Percentiles rank a stretch among this genome's conserved stretches.
Evolutionary conservation across 1,284 basidiomycete genomes (phyloP).

Genomic region (Thecaphora frezii): DNA sequence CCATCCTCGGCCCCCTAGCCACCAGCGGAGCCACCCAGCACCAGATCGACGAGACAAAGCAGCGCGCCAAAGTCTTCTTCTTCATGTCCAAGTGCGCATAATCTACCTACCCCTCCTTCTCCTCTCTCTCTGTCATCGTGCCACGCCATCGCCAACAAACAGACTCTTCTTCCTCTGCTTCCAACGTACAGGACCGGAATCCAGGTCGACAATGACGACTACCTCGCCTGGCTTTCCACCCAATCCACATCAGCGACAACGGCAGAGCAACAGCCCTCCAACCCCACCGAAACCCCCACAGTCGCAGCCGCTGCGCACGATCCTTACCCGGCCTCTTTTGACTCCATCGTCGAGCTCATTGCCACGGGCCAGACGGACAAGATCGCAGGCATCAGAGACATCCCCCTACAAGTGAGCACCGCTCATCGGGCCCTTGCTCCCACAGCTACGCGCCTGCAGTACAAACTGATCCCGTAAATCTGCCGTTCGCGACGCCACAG

Average conservation of each 20-base stretch:
- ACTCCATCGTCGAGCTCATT: slow-evolving; percentile 56
- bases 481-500: slow-evolving; percentile 3
- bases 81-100: slow-evolving; percentile 12
- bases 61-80: slow-evolving; percentile 39
- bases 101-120: background rate
- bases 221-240: slow-evolving; percentile 18
- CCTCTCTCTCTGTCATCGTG: background rate
- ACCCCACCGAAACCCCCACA: background rate
- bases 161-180: background rate
- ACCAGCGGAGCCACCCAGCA: slow-evolving; percentile 24
- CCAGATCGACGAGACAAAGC: slow-evolving; percentile 32
- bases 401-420: slow-evolving; percentile 40
- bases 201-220: slow-evolving; percentile 27
- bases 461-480: background rate
- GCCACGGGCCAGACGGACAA: slow-evolving; percentile 52
- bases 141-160: background rate
- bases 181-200: slow-evolving; percentile 26
- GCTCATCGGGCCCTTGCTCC: background rate
- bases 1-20: slow-evolving; percentile 37
- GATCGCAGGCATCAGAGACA: slow-evolving; percentile 53
- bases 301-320: slow-evolving; percentile 12
- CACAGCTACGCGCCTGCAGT: background rate
- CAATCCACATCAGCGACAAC: background rate
- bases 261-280: background rate
- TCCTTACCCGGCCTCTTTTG: slow-evolving; percentile 51